Evolutionary conservation across 139 green algal genomes (phyloP).

Genomic region (Tetradesmus obliquus): DNA sequence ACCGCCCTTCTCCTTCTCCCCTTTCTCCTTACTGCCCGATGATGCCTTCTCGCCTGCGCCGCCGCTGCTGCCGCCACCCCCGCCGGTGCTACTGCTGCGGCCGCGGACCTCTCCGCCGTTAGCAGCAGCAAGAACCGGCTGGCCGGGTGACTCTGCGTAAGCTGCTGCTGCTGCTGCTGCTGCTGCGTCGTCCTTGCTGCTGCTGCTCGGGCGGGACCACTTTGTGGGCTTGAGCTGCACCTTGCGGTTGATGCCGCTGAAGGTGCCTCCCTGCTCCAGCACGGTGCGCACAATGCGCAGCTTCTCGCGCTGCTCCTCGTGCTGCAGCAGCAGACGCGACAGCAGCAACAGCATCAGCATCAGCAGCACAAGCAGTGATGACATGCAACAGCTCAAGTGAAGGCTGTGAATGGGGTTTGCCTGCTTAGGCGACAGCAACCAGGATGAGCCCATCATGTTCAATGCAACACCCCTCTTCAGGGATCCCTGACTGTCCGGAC

Average conservation of each 20-base stretch:
- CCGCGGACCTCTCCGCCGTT: too few species aligned
- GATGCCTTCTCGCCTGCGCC: not conserved
- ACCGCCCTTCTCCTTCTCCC: conserved; percentile 53
- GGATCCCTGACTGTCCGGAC: too few species aligned
- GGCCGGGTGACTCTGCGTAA: not conserved
- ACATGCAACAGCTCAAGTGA: not conserved
- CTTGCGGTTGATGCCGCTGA: conserved; percentile 98
- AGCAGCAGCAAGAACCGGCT: not conserved
- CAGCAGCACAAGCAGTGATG: not conserved
- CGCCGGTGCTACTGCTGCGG: not conserved
- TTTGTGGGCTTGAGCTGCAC: conserved; percentile 95
- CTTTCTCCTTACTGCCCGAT: not conserved
- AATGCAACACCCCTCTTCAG: too few species aligned
- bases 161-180: not conserved
- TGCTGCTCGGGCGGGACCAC: conserved; percentile 49
- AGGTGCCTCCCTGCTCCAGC: conserved; percentile 74
- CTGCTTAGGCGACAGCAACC: too few species aligned
- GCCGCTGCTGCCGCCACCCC: conserved; percentile 50
- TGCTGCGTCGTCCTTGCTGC: conserved; percentile 6
- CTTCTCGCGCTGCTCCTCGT: conserved; percentile 89
- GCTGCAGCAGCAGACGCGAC: not conserved
- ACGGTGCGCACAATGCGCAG: conserved; percentile 90
- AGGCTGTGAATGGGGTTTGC: not conserved
- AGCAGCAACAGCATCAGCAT: not conserved
- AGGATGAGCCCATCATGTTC: too few species aligned